Conservation (phyloP, 257 asterid genomes). For the Solanum chiquidenum region DNA sequence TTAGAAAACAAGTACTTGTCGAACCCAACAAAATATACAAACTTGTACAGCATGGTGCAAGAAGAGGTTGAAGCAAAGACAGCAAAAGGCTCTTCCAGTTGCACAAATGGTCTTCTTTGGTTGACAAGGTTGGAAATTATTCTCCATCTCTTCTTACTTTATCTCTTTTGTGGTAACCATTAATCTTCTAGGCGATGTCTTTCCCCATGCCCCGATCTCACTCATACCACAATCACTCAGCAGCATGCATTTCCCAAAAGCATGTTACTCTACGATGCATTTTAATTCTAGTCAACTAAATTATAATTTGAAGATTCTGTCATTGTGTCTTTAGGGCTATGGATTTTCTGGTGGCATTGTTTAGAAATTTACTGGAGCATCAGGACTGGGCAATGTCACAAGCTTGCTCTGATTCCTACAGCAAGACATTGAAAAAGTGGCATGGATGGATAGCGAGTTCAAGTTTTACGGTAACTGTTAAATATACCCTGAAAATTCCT, state of each 20-base stretch:
- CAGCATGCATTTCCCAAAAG: neutral
- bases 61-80: conserved; percentile 86
- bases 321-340: conserved; percentile 56
- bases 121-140: conserved; percentile 63
- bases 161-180: neutral
- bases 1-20: conserved; percentile 73
- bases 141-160: neutral
- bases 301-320: neutral
- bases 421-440: conserved; percentile 74
- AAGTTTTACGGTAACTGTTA: conserved; percentile 56
- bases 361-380: conserved; percentile 61
- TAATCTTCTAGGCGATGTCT: neutral
- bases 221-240: neutral
- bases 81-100: conserved; percentile 88
- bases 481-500: neutral
- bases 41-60: conserved; percentile 77
- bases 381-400: conserved; percentile 91
- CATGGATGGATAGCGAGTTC: conserved; percentile 99
- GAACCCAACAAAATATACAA: conserved; percentile 56
- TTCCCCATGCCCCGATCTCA: neutral
- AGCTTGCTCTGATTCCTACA: conserved; percentile 78
- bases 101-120: conserved; percentile 98
- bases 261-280: neutral
- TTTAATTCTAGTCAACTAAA: neutral
- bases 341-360: conserved; percentile 88